Percentiles rank a stretch among this genome's conserved stretches.
phyloP scores from a whole-genome alignment of 352 stramenopile species.

The Globisporangium takayamanum region DNA sequence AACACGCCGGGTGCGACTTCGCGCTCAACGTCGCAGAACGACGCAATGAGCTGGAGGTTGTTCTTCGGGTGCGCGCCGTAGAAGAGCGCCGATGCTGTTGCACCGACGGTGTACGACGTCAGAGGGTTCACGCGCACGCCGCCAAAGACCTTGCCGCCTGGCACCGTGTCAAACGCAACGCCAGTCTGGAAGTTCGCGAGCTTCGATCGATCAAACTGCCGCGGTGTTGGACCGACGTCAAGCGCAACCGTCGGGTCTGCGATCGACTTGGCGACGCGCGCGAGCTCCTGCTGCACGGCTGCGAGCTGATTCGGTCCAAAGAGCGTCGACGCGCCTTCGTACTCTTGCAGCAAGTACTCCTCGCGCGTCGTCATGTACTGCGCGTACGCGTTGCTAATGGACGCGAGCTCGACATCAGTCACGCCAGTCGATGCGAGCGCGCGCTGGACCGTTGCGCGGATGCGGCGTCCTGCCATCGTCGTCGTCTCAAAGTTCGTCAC shows the following conservation, averaged over 20 bases:
- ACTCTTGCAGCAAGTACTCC: conserved; percentile 59
- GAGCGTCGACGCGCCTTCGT: conserved; percentile 66
- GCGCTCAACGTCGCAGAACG: conserved; percentile 48
- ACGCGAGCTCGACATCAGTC: conserved; percentile 39
- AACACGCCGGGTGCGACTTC: conserved; percentile 17
- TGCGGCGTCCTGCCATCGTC: conserved; percentile 55
- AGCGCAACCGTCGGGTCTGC: conserved; percentile 19
- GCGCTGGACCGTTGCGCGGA: conserved; percentile 29
- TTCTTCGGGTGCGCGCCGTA: conserved; percentile 48
- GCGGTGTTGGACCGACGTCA: conserved; percentile 29
- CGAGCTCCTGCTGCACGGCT: conserved; percentile 48
- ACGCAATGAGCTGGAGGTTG: conserved; percentile 23
- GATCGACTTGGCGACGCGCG: conserved; percentile 28
- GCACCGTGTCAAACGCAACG: conserved; percentile 26
- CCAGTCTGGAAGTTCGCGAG: conserved; percentile 33
- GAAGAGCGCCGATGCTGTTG: conserved; percentile 28
- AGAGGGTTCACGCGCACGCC: conserved; percentile 20
- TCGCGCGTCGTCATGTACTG: conserved; percentile 57
- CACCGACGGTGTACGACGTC: conserved; percentile 22
- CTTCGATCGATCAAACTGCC: conserved; percentile 27
- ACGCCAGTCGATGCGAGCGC: conserved; percentile 21
- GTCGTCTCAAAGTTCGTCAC: conserved; percentile 53
- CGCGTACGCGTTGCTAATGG: conserved; percentile 53
- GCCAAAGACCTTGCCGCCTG: conserved; percentile 17
- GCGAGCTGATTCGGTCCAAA: conserved; percentile 63